A percentile compares a stretch with the other conserved stretches of the same genome.
Evolutionary conservation across 257 asterid genomes (phyloP).

Genomic region (Solanum bulbocastanum): DNA sequence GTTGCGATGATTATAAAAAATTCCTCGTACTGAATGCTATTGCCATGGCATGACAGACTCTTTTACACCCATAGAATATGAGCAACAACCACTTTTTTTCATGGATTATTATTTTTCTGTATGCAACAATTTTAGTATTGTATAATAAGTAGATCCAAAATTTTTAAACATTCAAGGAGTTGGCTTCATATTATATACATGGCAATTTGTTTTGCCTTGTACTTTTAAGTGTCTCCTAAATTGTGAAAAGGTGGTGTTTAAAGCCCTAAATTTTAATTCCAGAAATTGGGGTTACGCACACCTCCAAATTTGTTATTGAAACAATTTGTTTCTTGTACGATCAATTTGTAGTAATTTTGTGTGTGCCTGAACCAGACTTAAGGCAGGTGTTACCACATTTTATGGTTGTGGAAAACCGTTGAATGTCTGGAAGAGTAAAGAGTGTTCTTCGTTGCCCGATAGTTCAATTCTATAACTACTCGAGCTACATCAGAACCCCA

Average conservation of each 20-base stretch:
- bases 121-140: not conserved
- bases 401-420: not conserved
- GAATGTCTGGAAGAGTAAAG: not conserved
- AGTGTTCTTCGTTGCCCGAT: not conserved
- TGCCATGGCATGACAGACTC: conserved; percentile 56
- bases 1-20: conserved; percentile 53
- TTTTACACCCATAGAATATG: conserved; percentile 78
- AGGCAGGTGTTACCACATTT: not conserved
- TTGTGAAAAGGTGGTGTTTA: not conserved
- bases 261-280: not conserved
- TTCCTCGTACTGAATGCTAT: conserved; percentile 68
- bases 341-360: not conserved
- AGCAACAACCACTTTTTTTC: conserved; percentile 20
- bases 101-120: not conserved
- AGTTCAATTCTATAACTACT: not conserved
- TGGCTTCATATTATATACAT: not conserved
- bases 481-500: not conserved
- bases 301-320: not conserved
- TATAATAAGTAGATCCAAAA: not conserved
- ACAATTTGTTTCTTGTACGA: too few relatives aligned
- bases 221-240: not conserved
- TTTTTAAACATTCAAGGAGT: not conserved
- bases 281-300: not conserved
- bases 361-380: not conserved
- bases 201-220: not conserved